Percentiles rank a stretch among this genome's conserved stretches.
Evolutionary conservation across 192 early-diverging fungal species (phyloP).

Genomic region (Entomortierella beljakovae): DNA sequence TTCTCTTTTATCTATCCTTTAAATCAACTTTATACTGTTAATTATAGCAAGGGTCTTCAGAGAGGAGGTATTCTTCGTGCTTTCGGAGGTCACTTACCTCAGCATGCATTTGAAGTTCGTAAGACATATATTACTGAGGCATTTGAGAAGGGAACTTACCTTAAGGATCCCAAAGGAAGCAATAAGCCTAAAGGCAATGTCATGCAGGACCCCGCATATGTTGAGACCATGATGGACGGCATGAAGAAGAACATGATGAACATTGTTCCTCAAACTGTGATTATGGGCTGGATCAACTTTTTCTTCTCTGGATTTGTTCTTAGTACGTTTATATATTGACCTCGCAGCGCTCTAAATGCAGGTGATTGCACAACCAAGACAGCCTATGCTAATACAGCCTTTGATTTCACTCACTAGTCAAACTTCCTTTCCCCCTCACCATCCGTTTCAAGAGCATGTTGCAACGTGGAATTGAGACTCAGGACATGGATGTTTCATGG

Average conservation of each 20-base stretch:
- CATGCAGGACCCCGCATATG: slow-evolving; percentile 91
- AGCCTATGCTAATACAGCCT: not conserved
- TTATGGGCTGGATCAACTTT: slow-evolving; percentile 99
- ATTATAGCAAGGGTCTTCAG: slow-evolving; percentile 75
- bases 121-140: slow-evolving; percentile 78
- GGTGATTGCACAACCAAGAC: not conserved
- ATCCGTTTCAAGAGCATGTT: slow-evolving; percentile 98
- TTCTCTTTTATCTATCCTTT: not conserved
- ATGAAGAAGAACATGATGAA: slow-evolving; percentile 98
- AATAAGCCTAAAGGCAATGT: slow-evolving; percentile 78
- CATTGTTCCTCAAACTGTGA: slow-evolving; percentile 98
- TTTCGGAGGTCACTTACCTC: slow-evolving; percentile 75
- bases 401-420: slow-evolving; percentile 67
- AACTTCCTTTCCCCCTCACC: slow-evolving; percentile 96
- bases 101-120: slow-evolving; percentile 77
- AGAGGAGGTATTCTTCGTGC: slow-evolving; percentile 78
- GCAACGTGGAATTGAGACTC: slow-evolving; percentile 94
- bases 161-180: slow-evolving; percentile 83
- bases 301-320: slow-evolving; percentile 98
- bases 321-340: slow-evolving; percentile 66
- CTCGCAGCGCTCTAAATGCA: not conserved
- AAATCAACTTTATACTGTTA: not conserved
- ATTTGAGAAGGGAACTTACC: slow-evolving; percentile 84
- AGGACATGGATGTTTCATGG: slow-evolving; percentile 98
- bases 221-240: slow-evolving; percentile 97